These are phyloP conservation scores for Pseudisothecium myosuroides DNA, from an alignment of 225 moss, liverwort and hornwort species.

Conservation along the genomic window DNA sequence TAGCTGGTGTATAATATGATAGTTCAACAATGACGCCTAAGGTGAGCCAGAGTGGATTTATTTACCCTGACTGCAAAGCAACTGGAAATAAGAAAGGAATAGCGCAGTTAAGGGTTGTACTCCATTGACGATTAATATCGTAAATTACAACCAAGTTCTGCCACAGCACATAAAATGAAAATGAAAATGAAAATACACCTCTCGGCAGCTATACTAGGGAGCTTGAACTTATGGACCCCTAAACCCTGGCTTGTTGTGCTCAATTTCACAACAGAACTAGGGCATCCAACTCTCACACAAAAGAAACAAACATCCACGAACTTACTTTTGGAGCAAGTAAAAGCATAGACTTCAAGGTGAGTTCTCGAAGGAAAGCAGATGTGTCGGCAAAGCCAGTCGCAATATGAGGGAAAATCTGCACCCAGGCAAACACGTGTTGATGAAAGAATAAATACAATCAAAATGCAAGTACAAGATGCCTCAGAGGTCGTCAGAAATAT, in stretches of 20 bases:
- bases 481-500: neutral
- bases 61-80: too few species aligned
- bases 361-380: slow-evolving; percentile 88
- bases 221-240: neutral
- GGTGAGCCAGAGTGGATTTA: neutral
- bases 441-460: neutral
- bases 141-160: neutral
- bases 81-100: neutral
- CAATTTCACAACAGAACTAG: neutral
- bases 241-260: neutral
- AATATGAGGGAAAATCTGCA: slow-evolving; percentile 82
- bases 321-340: slow-evolving; percentile 79
- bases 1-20: neutral
- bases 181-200: neutral
- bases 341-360: slow-evolving; percentile 90
- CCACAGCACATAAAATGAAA: neutral
- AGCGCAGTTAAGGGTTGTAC: neutral
- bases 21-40: neutral
- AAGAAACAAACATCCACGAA: neutral
- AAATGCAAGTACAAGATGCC: neutral
- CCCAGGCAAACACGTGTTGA: neutral
- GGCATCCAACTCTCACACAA: neutral
- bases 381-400: slow-evolving; percentile 86
- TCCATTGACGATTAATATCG: neutral
- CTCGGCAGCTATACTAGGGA: neutral